phyloP scores from a whole-genome alignment of 1,284 basidiomycete species.

The Anthracocystis walkeri region DNA sequence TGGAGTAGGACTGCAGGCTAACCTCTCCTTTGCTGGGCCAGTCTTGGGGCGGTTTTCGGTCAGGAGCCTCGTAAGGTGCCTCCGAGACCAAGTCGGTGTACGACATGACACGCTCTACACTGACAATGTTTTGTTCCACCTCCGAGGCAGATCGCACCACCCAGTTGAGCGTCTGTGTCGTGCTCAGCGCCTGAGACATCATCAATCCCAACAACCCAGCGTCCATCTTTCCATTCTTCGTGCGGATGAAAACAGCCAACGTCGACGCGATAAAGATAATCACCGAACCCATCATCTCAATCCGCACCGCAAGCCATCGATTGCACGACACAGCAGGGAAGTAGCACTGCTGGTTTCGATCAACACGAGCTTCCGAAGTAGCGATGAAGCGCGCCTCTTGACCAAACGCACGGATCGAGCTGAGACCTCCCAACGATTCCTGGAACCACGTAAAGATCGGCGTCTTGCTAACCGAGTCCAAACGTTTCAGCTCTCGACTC shows the following conservation, averaged over 20 bases:
- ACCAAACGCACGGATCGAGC: slow-evolving; percentile 79
- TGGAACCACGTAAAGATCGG: slow-evolving; percentile 84
- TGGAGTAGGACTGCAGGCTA: slow-evolving; percentile 83
- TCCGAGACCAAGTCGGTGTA: slow-evolving; percentile 82
- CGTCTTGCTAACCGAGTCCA: slow-evolving; percentile 88
- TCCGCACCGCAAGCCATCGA: slow-evolving; percentile 79
- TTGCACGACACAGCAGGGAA: slow-evolving; percentile 79
- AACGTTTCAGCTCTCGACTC: slow-evolving; percentile 88
- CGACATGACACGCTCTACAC: slow-evolving; percentile 74
- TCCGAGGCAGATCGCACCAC: slow-evolving; percentile 89
- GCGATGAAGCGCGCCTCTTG: slow-evolving; percentile 76
- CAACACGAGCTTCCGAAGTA: slow-evolving; percentile 82
- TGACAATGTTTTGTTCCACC: slow-evolving; percentile 93
- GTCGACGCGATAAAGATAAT: slow-evolving; percentile 82
- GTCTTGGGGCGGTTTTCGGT: slow-evolving; percentile 64
- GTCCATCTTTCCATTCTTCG: slow-evolving; percentile 75
- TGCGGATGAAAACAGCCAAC: slow-evolving; percentile 76
- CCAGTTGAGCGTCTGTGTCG: slow-evolving; percentile 75
- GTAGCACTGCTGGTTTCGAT: slow-evolving; percentile 82
- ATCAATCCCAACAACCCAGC: slow-evolving; percentile 92
- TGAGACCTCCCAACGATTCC: slow-evolving; percentile 84
- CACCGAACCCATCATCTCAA: slow-evolving; percentile 79
- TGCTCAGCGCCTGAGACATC: slow-evolving; percentile 78
- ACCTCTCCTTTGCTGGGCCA: slow-evolving; percentile 86
- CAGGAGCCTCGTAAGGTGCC: slow-evolving; percentile 74